Base-by-base conservation (phyloP, 1,139 yeast species). In the Kurtzmaniella quercitrusa region DNA sequence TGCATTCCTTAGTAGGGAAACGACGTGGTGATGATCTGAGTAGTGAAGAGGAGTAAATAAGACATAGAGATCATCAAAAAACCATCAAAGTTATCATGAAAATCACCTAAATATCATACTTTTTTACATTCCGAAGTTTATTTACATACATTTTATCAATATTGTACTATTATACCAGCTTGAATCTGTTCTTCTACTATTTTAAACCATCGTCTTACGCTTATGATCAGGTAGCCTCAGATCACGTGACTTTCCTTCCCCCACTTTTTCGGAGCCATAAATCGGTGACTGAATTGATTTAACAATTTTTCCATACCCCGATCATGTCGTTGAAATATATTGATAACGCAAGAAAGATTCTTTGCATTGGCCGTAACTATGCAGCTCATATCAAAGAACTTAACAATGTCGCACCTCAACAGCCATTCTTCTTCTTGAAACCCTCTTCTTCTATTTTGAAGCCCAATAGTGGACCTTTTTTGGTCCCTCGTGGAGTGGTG, bases 291-390 rank as follows among this genome's bases (percentile, higher is more conserved):
- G 5, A 27, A 4, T n/a, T 12, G 31, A 27, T n/a, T 3, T 7
- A 27, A 27, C 3, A 27, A 27, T 11, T 11, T 27, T 10, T 27
- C 31, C n/a, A 27, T n/a, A 27, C n/a, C 10, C 25, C 29, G 16
- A 33, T 14, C n/a, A 79, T 79, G 85, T 74, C 85, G 14, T 72
- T 73, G 57, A 68, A 73, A 37, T 87, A 84, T 59, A 69, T 82
- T 38, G 81, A 78, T 48, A 62, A 70, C 31, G 94, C 94, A 2
- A 75, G 85, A 40, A 93, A 93, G 68, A 81, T 91, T 60, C 77
- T 93, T 38, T 93, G 98, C 65, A 91, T 93, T 51, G 98, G 98
- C 41, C 84, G 99, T 54, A 93, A 93, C 66, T 93, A 90, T 61
- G 95, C 89, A 6, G 98, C 95, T 37, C 98, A 93, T 57, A 87